Base-by-base conservation (phyloP, 2,329 filamentous ascomycete genomes). In the Coniochaeta sp. region DNA sequence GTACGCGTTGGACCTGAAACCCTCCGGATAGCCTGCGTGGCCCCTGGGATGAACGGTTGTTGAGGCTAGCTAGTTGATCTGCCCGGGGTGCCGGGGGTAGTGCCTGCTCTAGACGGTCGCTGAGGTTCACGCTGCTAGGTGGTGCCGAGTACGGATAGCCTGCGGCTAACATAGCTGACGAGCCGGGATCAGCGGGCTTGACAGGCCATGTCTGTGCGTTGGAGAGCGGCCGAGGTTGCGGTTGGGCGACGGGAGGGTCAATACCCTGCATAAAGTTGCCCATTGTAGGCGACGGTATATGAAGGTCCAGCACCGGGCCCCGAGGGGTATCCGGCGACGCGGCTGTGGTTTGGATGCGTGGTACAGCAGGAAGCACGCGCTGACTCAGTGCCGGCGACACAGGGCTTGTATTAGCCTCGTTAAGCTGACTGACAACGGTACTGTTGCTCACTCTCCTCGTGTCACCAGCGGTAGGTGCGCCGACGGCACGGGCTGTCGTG, bases 191-290 rank as follows among this genome's bases (percentile, higher is more conserved):
- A 5, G 59, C 48, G 20, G 52, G 59, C 30, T 64, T 63, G 16
- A 65, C 67, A 22, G 78, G 76, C 77, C 78, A 81, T 8, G 76
- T 79, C 55, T 65, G 65, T 12, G 70, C 63, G 53, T 65, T 71
- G 6, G 61, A 61, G 33, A 70, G 57, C 18, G 61, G 58, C n/a
- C 59, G 48, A 9, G 47, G 49, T 52, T 54, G 54, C 27, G 60
- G 48, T 26, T 38, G 33, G 3, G 38, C 12, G 33, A 51, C 51
- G 13, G 48, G n/a, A n/a, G n/a, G 45, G 26, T 55, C 51, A 16
- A 62, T 60, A 30, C 51, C 59, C 18, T 50, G 54, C 32, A 60
- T 47, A 53, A 53, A 30, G 55, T 48, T 48, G 49, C 61, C 32
- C 50, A 64, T 49, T 49, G 59, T 54, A 26, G 60, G 51, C n/a